Conservation (phyloP, 805 yeast species). For the Pichia membranifaciens region DNA sequence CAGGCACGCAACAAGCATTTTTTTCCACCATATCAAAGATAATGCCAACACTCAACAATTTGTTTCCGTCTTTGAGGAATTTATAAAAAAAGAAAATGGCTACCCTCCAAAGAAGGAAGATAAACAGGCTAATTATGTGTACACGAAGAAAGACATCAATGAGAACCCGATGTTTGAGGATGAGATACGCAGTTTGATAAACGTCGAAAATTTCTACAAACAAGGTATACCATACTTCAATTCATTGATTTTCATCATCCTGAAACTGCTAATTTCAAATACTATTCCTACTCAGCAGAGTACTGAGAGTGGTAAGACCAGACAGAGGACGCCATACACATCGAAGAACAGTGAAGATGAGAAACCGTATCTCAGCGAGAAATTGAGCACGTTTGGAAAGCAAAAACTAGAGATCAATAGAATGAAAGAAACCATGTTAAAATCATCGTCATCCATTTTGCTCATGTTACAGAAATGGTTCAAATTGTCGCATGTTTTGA, state of each 20-base stretch:
- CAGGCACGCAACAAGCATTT: conserved; percentile 68
- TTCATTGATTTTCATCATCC: conserved; percentile 56
- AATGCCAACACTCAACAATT: conserved; percentile 66
- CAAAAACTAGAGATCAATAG: conserved; percentile 50
- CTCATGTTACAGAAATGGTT: conserved; percentile 65
- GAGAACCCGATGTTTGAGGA: conserved; percentile 32
- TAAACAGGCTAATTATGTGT: conserved; percentile 13
- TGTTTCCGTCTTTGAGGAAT: conserved; percentile 63
- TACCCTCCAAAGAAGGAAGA: conserved; percentile 11
- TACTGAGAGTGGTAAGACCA: conserved; percentile 21
- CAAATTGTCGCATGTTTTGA: conserved; percentile 68
- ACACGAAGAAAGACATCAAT: conserved; percentile 25
- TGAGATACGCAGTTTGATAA: conserved; percentile 38
- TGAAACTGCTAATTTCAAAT: conserved; percentile 58
- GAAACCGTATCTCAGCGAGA: conserved; percentile 14
- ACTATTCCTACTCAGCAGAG: conserved; percentile 22
- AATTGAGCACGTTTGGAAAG: conserved; percentile 22
- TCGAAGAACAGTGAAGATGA: conserved; percentile 6
- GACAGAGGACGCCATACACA: conserved; percentile 14
- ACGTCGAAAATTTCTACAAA: conserved; percentile 58
- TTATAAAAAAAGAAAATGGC: conserved; percentile 58
- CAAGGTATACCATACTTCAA: conserved; percentile 49
- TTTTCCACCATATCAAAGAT: conserved; percentile 55
- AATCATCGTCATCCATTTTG: conserved; percentile 51
- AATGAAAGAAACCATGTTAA: conserved; percentile 57